A percentile compares a stretch with the other conserved stretches of the same genome.
These are phyloP conservation scores for Solanum corneliomulleri DNA, from an alignment of 257 asterid genomes.

Conservation along the genomic window DNA sequence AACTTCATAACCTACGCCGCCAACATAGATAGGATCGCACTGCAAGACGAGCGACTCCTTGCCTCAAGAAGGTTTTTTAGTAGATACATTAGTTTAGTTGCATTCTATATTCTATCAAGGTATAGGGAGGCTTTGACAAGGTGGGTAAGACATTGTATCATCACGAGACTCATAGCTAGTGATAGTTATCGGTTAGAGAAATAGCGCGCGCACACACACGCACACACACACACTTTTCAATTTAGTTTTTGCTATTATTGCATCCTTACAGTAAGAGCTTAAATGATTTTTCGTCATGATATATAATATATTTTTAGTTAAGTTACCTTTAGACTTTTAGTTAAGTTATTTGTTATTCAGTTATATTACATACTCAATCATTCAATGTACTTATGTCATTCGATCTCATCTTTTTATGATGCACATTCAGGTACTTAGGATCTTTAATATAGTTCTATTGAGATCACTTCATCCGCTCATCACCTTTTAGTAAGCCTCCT, in stretches of 20 bases:
- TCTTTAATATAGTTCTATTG: too few relatives aligned
- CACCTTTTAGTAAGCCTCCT: too few relatives aligned
- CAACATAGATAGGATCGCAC: background rate
- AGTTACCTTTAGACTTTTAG: background rate
- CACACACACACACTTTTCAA: too few relatives aligned
- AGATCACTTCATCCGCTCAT: too few relatives aligned
- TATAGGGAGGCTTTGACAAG: background rate
- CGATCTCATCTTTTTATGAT: background rate
- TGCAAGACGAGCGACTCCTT: background rate
- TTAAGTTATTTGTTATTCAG: background rate
- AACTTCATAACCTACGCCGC: background rate
- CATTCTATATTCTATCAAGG: too few relatives aligned
- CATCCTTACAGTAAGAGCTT: background rate
- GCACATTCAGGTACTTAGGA: background rate
- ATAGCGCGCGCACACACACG: too few relatives aligned
- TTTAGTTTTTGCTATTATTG: background rate
- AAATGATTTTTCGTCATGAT: background rate
- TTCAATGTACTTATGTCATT: background rate
- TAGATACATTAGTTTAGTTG: too few relatives aligned
- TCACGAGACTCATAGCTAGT: background rate
- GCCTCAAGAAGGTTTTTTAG: background rate
- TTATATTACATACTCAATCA: background rate
- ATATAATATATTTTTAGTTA: background rate
- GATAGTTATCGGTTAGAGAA: background rate
- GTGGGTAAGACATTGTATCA: background rate